A percentile compares a stretch with the other conserved stretches of the same genome.
phyloP scores from a whole-genome alignment of 768 basidiomycete species.

The Auricularia sp. region DNA sequence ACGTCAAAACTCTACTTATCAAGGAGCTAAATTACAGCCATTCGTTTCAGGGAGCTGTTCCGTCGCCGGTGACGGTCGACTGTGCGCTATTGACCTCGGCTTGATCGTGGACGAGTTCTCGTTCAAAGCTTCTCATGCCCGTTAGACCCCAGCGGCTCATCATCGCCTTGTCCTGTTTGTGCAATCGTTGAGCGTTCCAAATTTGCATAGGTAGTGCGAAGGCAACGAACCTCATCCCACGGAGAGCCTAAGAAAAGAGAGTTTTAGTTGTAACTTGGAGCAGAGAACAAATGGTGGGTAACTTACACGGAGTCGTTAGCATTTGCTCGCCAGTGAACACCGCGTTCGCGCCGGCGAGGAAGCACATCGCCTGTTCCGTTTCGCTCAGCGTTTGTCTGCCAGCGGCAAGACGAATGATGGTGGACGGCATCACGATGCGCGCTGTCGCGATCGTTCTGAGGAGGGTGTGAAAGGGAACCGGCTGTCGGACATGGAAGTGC shows the following conservation, averaged over 20 bases:
- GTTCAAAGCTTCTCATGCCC: constrained; percentile 87
- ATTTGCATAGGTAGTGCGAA: neutral
- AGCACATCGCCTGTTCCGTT: constrained; percentile 93
- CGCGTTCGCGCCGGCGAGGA: constrained; percentile 97
- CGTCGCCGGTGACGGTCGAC: neutral
- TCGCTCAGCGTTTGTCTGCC: constrained; percentile 84
- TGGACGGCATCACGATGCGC: constrained; percentile 79
- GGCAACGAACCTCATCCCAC: constrained; percentile 71
- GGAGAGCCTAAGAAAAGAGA: constrained; percentile 52
- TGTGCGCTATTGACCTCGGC: neutral
- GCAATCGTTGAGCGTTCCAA: constrained; percentile 6
- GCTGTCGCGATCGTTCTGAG: constrained; percentile 93
- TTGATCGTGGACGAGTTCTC: constrained; percentile 21
- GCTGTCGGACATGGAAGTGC: constrained; percentile 34
- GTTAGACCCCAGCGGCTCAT: constrained; percentile 86
- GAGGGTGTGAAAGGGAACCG: constrained; percentile 70
- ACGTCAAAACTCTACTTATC: neutral
- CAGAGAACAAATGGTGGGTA: constrained; percentile 2
- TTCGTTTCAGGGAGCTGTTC: neutral
- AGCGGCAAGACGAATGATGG: constrained; percentile 92
- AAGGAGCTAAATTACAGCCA: neutral
- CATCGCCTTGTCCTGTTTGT: constrained; percentile 76
- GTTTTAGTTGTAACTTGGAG: neutral
- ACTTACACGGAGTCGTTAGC: constrained; percentile 92
- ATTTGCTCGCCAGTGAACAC: constrained; percentile 98